A percentile compares a stretch with the other conserved stretches of the same genome.
phyloP scores from a whole-genome alignment of 495 filamentous ascomycete genomes.

The Aspergillus heteromorphus region DNA sequence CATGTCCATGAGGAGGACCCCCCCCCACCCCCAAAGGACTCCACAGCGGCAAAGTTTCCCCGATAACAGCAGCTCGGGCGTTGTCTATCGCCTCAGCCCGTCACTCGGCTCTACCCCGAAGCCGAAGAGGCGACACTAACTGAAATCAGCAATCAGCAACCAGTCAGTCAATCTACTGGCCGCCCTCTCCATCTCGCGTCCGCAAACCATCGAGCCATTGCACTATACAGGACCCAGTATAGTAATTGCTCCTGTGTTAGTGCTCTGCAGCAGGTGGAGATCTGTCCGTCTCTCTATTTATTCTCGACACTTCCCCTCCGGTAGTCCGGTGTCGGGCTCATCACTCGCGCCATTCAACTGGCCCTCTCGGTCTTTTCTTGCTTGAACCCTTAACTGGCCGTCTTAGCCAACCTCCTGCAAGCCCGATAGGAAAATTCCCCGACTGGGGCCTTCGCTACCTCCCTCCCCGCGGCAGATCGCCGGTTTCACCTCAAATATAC shows the following conservation, averaged over 20 bases:
- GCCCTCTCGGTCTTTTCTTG: neutral
- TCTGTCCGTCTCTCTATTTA: neutral
- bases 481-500: neutral
- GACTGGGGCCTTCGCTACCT: neutral
- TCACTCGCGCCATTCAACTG: neutral
- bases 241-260: neutral
- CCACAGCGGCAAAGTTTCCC: no score
- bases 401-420: neutral
- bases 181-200: neutral
- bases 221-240: neutral
- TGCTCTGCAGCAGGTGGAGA: neutral
- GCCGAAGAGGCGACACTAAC: neutral
- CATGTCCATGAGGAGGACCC: no score
- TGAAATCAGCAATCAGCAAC: neutral
- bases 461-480: neutral
- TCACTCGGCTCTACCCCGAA: neutral
- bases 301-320: neutral
- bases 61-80: no score
- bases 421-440: neutral
- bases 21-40: no score
- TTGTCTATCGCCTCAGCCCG: neutral
- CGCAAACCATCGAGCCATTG: neutral
- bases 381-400: neutral
- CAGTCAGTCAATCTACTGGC: neutral
- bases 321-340: neutral